Base-by-base conservation (phyloP, 345 rosid species). In the Lepidium aucheri region DNA sequence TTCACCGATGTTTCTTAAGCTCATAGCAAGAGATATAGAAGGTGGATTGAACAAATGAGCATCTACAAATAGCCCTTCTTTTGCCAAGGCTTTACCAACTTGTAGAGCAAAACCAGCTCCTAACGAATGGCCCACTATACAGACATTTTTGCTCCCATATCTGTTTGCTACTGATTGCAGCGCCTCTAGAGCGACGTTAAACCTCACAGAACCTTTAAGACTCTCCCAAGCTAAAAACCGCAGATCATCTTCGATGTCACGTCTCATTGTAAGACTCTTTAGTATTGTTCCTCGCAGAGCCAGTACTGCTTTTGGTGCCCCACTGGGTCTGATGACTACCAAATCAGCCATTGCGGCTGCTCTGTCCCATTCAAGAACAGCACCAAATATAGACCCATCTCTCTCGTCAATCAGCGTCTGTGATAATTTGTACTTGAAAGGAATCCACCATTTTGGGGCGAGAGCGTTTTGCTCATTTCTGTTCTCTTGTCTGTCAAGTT, bases 31-130 rank as follows among this genome's bases (percentile, higher is more conserved):
- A 3, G 96, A 94, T 69, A 91, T 75, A 12, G 96, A 94, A 39
- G 99, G 99, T 0, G 96, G 97, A 30, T 94, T 94, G 46, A 94
- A 94, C 75, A 91, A 69, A 89, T 94, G 99, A 9, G 95, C 81
- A 45, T 94, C 99, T 36, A 91, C 91, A 28, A 61, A 84, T 9
- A 85, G 45, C 2, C 95, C 95, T 62, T 94, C 87, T 74, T 87
- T 85, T 0, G 96, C 99, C 73, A 94, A 78, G 6, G 96, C 81
- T 67, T 91, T 94, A n/a, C 97, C 99, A 7, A 89, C 96, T 73
- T 94, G 99, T 28, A 94, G 72, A 26, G 99, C 96, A 68, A 94
- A 88, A 18, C 95, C 97, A 24, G 99, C 99, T 47, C 99, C 99
- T 36, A 94, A 74, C 0, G 99, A 94, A 80, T 94, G 99, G 28